Conservation (phyloP, 495 filamentous ascomycete species). For the Penicillium cataractarum region DNA sequence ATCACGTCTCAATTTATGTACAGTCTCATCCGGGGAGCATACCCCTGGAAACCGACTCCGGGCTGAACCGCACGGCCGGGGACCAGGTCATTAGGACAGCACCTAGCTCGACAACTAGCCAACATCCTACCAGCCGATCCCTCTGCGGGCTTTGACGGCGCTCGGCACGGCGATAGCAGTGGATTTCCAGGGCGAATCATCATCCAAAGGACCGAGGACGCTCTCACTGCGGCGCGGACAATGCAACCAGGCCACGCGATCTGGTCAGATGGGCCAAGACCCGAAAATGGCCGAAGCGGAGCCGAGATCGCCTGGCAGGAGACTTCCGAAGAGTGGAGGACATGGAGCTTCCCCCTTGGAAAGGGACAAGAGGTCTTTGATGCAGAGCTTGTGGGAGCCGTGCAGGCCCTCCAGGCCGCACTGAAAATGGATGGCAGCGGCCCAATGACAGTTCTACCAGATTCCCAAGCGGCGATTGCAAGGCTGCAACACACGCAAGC, state of each 20-base stretch:
- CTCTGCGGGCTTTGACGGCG: neutral
- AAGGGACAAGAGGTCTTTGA: conserved; percentile 5
- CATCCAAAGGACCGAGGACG: neutral
- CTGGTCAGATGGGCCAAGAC: neutral
- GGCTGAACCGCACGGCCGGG: neutral
- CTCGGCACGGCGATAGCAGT: neutral
- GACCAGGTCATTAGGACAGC: neutral
- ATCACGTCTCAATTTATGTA: too few relatives aligned
- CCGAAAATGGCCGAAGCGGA: neutral
- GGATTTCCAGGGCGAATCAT: neutral
- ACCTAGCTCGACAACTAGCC: neutral
- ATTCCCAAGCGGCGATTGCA: conserved; percentile 1
- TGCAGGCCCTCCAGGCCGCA: neutral
- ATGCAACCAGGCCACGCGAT: neutral
- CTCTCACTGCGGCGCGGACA: neutral
- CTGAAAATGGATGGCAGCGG: neutral
- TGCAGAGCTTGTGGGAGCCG: neutral
- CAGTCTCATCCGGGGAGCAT: neutral
- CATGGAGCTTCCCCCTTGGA: conserved; percentile 2
- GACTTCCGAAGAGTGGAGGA: neutral
- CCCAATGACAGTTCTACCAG: neutral
- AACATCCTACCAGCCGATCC: neutral
- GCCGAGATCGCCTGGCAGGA: conserved; percentile 3
- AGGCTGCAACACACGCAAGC: conserved; percentile 4
- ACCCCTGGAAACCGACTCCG: neutral